phyloP scores from a whole-genome alignment of 768 basidiomycete species.

The Boletus sensibilis region DNA sequence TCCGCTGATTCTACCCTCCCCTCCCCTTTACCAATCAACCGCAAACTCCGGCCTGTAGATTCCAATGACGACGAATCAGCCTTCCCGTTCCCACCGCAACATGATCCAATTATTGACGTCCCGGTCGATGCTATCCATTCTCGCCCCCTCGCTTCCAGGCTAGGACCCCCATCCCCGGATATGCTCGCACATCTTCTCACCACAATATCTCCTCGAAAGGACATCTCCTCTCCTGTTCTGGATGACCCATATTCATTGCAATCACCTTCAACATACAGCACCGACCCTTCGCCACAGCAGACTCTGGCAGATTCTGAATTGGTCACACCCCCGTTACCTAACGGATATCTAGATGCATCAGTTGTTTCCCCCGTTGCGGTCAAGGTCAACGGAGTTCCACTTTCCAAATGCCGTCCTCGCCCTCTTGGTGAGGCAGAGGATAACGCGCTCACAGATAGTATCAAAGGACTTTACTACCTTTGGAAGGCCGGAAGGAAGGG shows the following conservation, averaged over 20 bases:
- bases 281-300: slow-evolving; percentile 12
- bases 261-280: slow-evolving; percentile 5
- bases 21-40: slow-evolving; percentile 39
- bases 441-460: slow-evolving; percentile 48
- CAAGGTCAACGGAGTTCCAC: slow-evolving; percentile 12
- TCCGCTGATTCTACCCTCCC: slow-evolving; percentile 72
- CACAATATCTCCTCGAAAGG: slow-evolving; percentile 26
- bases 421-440: slow-evolving; percentile 25
- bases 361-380: slow-evolving; percentile 15
- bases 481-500: slow-evolving; percentile 48
- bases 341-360: slow-evolving; percentile 10
- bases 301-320: slow-evolving; percentile 26
- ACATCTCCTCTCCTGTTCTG: slow-evolving; percentile 7
- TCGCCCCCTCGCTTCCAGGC: slow-evolving; percentile 4
- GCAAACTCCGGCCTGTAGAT: slow-evolving; percentile 23
- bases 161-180: slow-evolving; percentile 28
- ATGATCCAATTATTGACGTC: slow-evolving; percentile 10
- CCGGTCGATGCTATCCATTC: slow-evolving; percentile 21
- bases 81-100: slow-evolving; percentile 5
- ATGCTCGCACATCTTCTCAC: slow-evolving; percentile 27
- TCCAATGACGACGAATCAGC: slow-evolving; percentile 2
- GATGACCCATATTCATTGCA: slow-evolving; percentile 10
- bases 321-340: slow-evolving; percentile 20
- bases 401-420: background rate
- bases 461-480: slow-evolving; percentile 56